A percentile compares a stretch with the other conserved stretches of the same genome.
These are phyloP conservation scores for Rubia tinctorum DNA, from an alignment of 305 asterid species.

Conservation along the genomic window DNA sequence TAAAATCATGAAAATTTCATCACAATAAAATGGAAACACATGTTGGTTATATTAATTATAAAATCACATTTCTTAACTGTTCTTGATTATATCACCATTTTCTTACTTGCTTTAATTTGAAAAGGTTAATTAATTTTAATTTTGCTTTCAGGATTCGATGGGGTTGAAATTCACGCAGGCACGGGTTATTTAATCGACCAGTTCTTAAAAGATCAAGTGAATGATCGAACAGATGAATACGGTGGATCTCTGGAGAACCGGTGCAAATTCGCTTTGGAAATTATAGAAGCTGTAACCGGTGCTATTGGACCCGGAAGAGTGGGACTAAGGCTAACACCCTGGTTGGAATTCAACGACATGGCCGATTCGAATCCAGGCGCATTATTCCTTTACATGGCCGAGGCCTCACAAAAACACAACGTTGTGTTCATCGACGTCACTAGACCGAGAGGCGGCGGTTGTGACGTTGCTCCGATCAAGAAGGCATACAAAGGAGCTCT, in stretches of 20 bases:
- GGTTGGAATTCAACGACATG: constrained; percentile 33
- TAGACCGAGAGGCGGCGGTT: constrained; percentile 47
- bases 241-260: constrained; percentile 43
- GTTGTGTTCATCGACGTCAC: constrained; percentile 57
- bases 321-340: constrained; percentile 61
- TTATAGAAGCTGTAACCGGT: constrained; percentile 39
- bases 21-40: no score
- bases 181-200: constrained; percentile 64
- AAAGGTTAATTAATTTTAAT: no score
- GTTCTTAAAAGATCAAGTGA: constrained; percentile 21
- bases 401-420: constrained; percentile 35
- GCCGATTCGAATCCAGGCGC: constrained; percentile 56
- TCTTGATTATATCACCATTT: neutral
- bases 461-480: constrained; percentile 49
- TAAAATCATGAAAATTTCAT: no score
- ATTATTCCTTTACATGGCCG: constrained; percentile 51
- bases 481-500: constrained; percentile 56
- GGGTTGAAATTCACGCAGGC: constrained; percentile 73
- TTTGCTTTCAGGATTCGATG: constrained; percentile 49
- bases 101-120: no score
- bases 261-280: constrained; percentile 52
- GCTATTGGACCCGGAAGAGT: constrained; percentile 54
- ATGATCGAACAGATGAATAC: neutral
- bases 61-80: no score
- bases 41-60: no score